phyloP scores from a whole-genome alignment of 2,329 filamentous ascomycete species.

The Ophiostoma piceae region DNA sequence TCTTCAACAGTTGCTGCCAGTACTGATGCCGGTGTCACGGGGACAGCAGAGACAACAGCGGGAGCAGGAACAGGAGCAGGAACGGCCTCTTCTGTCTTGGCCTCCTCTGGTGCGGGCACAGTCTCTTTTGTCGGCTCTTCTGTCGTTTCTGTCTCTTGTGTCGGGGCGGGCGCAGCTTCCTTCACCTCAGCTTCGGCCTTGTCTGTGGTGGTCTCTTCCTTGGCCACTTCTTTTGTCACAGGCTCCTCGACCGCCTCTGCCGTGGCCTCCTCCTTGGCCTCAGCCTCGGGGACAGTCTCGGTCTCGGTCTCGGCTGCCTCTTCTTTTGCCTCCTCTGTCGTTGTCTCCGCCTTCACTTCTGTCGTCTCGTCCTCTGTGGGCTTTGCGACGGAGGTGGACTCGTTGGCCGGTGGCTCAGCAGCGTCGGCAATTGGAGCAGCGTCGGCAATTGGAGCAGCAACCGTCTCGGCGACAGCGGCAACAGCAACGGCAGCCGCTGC shows the following conservation, averaged over 20 bases:
- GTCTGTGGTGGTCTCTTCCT: background rate
- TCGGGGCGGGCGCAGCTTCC: background rate
- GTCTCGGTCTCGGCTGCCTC: background rate
- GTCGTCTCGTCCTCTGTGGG: background rate
- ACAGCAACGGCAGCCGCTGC: background rate
- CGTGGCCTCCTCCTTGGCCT: background rate
- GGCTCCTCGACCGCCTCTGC: background rate
- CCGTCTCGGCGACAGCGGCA: background rate
- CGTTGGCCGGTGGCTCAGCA: background rate
- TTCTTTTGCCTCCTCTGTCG: background rate
- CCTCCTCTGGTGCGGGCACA: background rate
- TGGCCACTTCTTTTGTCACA: background rate
- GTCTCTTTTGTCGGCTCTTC: background rate
- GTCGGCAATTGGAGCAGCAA: background rate
- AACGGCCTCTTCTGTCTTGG: background rate
- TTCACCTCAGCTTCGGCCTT: background rate
- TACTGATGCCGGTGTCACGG: constrained; percentile 8
- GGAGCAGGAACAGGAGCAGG: background rate
- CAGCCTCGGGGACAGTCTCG: too few relatives aligned
- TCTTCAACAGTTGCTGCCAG: constrained; percentile 28
- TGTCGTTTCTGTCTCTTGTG: background rate
- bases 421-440: background rate
- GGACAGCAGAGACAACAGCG: background rate
- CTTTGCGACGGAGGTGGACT: background rate
- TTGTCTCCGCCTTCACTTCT: background rate